Base-by-base conservation (phyloP, 225 moss, liverwort and hornwort genomes). In the Climacium dendroides region DNA sequence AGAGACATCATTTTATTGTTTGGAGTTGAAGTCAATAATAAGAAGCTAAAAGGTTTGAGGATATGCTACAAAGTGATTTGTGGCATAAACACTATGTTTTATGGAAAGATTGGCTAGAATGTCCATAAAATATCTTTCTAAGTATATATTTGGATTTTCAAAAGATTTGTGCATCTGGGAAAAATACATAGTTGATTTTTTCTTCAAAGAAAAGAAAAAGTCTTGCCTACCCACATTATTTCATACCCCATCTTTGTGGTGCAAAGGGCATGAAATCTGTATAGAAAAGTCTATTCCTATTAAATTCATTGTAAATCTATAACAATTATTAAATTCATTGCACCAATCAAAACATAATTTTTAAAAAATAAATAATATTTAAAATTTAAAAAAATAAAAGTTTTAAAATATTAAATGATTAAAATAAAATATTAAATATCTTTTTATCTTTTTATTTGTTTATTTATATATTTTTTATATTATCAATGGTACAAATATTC, bases 41-140 rank as follows among this genome's bases (percentile, higher is more conserved):
- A 69, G 24, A 69, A 69, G 13, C 23, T 39, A 23, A 39, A 69
- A 69, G 39, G 13, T 67, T 37, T 2, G 0, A 69, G 3, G 6
- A 72, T 45, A 10, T 0, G 0, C 0, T 45, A 16, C 3, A 28
- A 45, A 17, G 3, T 29, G 6, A 45, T 45, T 45, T 3, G 9
- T 72, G 6, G 45, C 10, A 6, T 29, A 71, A 28, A 28, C 10
- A 10, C 28, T 1, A 71, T 43, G 4, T 45, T 71, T 71, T 45
- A 43, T 72, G 17, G 10, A 72, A 45, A 29, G 3, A 43, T 16
- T 3, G 28, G 3, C 2, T 28, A 71, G 43, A 71, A 43, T 45
- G 15, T 71, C 6, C 0, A 28, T 71, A 28, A 26, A 28, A 2
- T 15, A 41, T 43, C 26, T 41, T 43, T 41, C 25, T 39, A 39